A percentile compares a stretch with the other conserved stretches of the same genome.
Conservation (phyloP, 345 rosid genomes). For the Lumnitzera racemosa region DNA sequence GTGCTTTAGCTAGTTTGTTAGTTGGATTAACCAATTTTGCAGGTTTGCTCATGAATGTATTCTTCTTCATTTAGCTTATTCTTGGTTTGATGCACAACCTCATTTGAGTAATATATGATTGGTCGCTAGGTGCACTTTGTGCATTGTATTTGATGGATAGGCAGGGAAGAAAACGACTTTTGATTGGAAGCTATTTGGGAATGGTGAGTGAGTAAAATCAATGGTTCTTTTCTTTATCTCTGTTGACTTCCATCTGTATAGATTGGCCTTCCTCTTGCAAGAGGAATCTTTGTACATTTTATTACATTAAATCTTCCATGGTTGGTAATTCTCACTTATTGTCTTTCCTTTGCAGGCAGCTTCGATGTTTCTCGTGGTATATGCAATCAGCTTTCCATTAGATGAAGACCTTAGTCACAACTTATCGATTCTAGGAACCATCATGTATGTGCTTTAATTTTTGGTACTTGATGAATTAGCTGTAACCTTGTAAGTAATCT, state of each 20-base stretch:
- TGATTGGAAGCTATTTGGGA: slow-evolving; percentile 64
- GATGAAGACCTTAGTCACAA: slow-evolving; percentile 57
- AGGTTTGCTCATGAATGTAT: slow-evolving; percentile 29
- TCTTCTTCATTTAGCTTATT: neutral
- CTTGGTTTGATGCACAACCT: slow-evolving; percentile 6
- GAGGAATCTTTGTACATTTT: neutral
- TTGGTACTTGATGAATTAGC: neutral
- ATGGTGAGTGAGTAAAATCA: slow-evolving; percentile 40
- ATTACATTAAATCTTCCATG: too few species aligned
- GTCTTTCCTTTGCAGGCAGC: slow-evolving; percentile 42
- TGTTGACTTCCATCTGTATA: neutral
- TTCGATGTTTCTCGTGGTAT: slow-evolving; percentile 54
- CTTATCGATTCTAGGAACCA: slow-evolving; percentile 62
- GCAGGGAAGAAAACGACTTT: slow-evolving; percentile 59
- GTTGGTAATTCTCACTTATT: slow-evolving; percentile 3
- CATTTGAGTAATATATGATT: slow-evolving; percentile 6
- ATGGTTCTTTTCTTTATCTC: neutral
- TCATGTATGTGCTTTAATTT: slow-evolving; percentile 39
- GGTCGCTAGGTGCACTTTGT: slow-evolving; percentile 47
- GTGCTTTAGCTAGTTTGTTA: slow-evolving; percentile 54
- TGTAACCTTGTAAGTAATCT: neutral
- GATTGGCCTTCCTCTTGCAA: neutral
- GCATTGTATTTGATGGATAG: slow-evolving; percentile 61
- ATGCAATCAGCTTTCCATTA: slow-evolving; percentile 45
- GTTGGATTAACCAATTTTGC: slow-evolving; percentile 65